These are phyloP conservation scores for Solanum tarapatanum DNA, from an alignment of 257 asterid genomes.

Conservation along the genomic window DNA sequence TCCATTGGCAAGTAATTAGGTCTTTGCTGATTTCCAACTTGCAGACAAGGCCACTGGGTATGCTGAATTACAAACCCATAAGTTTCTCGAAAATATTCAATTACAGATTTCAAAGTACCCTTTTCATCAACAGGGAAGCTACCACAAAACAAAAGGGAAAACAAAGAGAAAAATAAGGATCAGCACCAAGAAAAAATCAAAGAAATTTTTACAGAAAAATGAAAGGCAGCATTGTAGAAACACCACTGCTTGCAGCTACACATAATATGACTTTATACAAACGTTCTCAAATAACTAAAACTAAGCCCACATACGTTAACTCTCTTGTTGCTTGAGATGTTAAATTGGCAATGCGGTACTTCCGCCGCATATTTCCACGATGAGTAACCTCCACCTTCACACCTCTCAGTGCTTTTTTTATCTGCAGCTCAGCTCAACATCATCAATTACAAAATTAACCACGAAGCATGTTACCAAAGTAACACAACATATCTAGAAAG, in stretches of 20 bases:
- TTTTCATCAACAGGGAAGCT: slow-evolving; percentile 87
- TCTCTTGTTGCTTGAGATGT: slow-evolving; percentile 92
- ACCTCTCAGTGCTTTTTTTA: slow-evolving; percentile 91
- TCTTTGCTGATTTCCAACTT: slow-evolving; percentile 84
- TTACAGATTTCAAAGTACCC: slow-evolving; percentile 84
- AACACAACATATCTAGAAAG: background rate
- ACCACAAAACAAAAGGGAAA: background rate
- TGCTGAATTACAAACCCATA: slow-evolving; percentile 71
- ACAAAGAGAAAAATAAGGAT: background rate
- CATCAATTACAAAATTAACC: background rate
- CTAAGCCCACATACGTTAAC: slow-evolving; percentile 47
- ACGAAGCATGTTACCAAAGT: background rate
- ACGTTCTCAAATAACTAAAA: background rate
- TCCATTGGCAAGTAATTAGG: slow-evolving; percentile 95
- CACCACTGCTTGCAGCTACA: background rate
- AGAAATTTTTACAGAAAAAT: background rate
- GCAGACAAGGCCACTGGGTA: slow-evolving; percentile 80
- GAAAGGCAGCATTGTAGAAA: background rate
- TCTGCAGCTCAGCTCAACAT: slow-evolving; percentile 29
- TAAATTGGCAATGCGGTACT: slow-evolving; percentile 82
- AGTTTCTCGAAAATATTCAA: slow-evolving; percentile 73
- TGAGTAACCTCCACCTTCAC: slow-evolving; percentile 96
- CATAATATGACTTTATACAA: background rate
- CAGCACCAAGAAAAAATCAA: background rate
- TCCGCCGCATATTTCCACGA: slow-evolving; percentile 92